These are phyloP conservation scores for Carex scoparia DNA, from an alignment of 176 grass and related monocot genomes.

Conservation along the genomic window DNA sequence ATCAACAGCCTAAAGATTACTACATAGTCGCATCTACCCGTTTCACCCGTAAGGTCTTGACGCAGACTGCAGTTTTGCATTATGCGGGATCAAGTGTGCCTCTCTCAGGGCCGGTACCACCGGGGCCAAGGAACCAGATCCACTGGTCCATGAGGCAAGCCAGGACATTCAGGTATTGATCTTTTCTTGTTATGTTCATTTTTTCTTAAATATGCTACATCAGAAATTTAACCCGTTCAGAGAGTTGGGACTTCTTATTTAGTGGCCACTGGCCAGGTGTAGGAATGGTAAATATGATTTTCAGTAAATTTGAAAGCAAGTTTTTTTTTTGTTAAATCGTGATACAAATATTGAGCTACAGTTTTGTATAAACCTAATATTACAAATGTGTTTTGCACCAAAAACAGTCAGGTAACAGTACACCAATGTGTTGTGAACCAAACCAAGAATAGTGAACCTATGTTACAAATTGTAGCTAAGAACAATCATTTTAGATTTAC, in stretches of 20 bases:
- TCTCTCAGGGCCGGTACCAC: conserved; percentile 15
- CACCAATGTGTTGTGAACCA: background rate
- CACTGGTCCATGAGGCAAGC: conserved; percentile 64
- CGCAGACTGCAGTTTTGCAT: conserved; percentile 39
- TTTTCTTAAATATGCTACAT: background rate
- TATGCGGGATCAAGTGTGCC: conserved; percentile 28
- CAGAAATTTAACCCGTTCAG: background rate
- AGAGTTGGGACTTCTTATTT: background rate
- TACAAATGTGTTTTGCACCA: background rate
- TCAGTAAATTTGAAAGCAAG: background rate
- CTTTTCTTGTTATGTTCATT: background rate
- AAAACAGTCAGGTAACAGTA: background rate
- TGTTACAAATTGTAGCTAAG: background rate
- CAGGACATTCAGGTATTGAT: conserved; percentile 38
- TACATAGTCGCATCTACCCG: conserved; percentile 52
- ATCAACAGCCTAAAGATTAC: conserved; percentile 45
- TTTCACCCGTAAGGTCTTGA: conserved; percentile 40
- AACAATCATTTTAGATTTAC: background rate
- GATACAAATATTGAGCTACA: background rate
- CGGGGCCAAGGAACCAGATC: conserved; percentile 24
- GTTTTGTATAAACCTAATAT: background rate
- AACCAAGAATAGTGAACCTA: background rate
- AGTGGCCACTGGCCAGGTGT: background rate
- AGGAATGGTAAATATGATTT: background rate
- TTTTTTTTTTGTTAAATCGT: background rate